Evolutionary conservation across 768 basidiomycete genomes (phyloP), one percentile per base, ranked within the genome.

Genomic region (Psilocybe cyanescens): DNA sequence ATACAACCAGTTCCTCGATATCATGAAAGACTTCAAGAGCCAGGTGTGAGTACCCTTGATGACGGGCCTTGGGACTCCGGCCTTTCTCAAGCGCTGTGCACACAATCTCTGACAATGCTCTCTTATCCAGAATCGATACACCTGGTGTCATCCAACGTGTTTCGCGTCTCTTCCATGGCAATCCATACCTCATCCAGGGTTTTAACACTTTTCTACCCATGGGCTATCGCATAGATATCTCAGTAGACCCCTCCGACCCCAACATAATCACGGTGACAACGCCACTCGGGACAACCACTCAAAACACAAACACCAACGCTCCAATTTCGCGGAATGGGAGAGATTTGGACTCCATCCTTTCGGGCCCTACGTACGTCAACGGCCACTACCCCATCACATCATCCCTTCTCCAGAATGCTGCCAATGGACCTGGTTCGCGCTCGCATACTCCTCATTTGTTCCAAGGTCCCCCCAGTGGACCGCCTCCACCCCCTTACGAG

Each of bases 21-120:
- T 97, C 71, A 97, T 97, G 97, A 98, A 98, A 81, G 96, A 99
- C 73, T 99, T 99, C 76, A 99, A 99, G 79, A 94, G 94, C 70
- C 94, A 97, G 77, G 80, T 78, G 92, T 95, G 74, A 79, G 93
- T 68, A 17, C 7, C 31, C 52, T 16, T 53, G 19, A 35, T 35
- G 33, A 35, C 33, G 33, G 33, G 7, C 33, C 33, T 11, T 11
- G 6, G 33, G 33, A 7, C 11, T 17, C 52, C 31, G 53, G 35
- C 30, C 41, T 19, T 24, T 8, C 11, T 33, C 16, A 14, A 49
- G 63, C 51, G 58, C 65, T 62, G 37, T 35, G 60, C 55, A 53
- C 66, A 61, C 60, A 67, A 37, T 63, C 63, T 56, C 41, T 44
- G n/a, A 44, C 41, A 44, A 11, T 16, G 4, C 46, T 54, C 68